Base-by-base conservation (phyloP, 2,329 filamentous ascomycete genomes). In the Ophiostoma triangulosporum region DNA sequence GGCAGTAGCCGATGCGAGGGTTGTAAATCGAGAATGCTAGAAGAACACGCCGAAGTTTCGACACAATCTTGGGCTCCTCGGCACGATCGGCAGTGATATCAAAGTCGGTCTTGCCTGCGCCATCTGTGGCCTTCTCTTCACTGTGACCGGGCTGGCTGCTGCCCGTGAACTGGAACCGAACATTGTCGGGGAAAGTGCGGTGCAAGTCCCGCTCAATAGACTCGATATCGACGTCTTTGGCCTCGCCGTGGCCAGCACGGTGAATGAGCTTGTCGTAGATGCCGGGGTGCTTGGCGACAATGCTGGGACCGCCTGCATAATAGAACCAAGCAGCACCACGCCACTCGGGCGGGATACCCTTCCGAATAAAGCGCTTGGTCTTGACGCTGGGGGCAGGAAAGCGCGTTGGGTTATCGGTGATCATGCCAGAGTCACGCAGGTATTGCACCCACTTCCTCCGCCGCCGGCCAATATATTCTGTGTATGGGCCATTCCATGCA, bases 281-380 rank as follows among this genome's bases (percentile, higher is more conserved):
- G 1, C 87, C 87, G 5, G 81, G 77, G 61, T 94, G 79, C 62
- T 87, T 84, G 51, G 81, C 78, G 56, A 95, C 67, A 59, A 88
- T 84, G 46, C 83, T 81, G 24, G 88, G 88, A 1, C 91, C 91
- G 20, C 88, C 88, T 11, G 89, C 88, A 65, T 96, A 97, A 70
- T 86, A 96, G 67, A 95, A 97, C 91, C 91, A 97, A 46, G 91
- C 91, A 6, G 87, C 85, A n/a, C 91, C 91, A 62, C 91, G 81
- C 81, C 89, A 95, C 59, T 95, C 88, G 0, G 90, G 88, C 3
- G 91, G 91, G 50, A 96, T 91, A 15, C 91, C 91, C 67, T 96
- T 97, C 51, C 90, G 82, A 49, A 95, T 80, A 64, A 93, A 96
- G 17, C 89, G 79, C 69, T 94, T 95, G 43, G 93, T 81, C 68